Conservation (phyloP, 306 rosid species). For the Vachellia pachyceras region DNA sequence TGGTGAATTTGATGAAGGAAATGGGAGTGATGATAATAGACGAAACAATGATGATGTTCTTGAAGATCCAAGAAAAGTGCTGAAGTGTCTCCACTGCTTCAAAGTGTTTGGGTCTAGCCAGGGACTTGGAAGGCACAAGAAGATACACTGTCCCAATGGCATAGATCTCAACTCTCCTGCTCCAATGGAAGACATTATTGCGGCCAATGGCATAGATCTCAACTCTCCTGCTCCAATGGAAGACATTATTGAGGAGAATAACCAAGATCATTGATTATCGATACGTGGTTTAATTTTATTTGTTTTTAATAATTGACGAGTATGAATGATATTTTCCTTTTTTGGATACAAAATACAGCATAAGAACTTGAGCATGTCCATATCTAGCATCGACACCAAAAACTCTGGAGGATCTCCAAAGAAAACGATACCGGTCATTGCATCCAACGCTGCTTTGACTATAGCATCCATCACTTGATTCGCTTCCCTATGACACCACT, state of each 20-base stretch:
- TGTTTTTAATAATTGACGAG: slow-evolving; percentile 2
- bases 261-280: background rate
- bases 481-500: too few relatives aligned
- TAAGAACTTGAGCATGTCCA: background rate
- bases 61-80: slow-evolving; percentile 15
- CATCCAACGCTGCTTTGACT: too few relatives aligned
- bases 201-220: slow-evolving; percentile 47
- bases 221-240: slow-evolving; percentile 52
- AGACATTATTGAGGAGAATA: slow-evolving; percentile 25
- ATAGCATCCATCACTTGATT: too few relatives aligned
- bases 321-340: background rate
- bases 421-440: too few relatives aligned
- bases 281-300: background rate
- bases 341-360: too few relatives aligned
- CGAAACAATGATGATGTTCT: background rate
- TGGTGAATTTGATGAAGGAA: background rate
- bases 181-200: background rate
- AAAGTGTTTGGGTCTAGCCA: slow-evolving; percentile 58
- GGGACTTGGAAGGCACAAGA: slow-evolving; percentile 74
- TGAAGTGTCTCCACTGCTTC: slow-evolving; percentile 51
- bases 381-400: too few relatives aligned
- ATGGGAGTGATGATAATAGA: background rate
- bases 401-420: too few relatives aligned
- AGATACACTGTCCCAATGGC: slow-evolving; percentile 51
- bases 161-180: too few relatives aligned